Evolutionary conservation across 2,329 filamentous ascomycete species (phyloP).

Genomic region (Scedosporium boydii): DNA sequence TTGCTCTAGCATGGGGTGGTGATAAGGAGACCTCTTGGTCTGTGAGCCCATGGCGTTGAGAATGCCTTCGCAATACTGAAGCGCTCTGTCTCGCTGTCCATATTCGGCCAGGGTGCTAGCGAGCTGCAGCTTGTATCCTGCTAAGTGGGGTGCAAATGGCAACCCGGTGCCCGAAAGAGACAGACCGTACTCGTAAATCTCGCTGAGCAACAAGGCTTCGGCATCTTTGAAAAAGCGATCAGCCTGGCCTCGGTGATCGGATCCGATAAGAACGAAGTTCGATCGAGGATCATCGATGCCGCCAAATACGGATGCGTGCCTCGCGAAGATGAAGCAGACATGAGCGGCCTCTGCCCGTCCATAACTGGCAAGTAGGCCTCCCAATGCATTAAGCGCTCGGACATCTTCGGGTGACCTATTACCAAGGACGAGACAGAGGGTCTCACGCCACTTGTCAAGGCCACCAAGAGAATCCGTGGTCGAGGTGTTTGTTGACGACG

Average conservation of each 20-base stretch:
- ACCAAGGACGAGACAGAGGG: conserved; percentile 72
- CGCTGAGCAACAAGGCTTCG: conserved; percentile 85
- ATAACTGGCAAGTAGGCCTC: conserved; percentile 74
- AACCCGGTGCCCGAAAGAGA: conserved; percentile 55
- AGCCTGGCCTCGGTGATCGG: conserved; percentile 64
- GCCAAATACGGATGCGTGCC: conserved; percentile 60
- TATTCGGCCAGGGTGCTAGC: conserved; percentile 76
- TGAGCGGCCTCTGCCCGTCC: conserved; percentile 86
- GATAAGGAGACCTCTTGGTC: conserved; percentile 78
- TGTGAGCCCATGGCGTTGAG: conserved; percentile 65
- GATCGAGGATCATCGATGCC: conserved; percentile 73
- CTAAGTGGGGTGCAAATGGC: conserved; percentile 66
- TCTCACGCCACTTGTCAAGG: conserved; percentile 90
- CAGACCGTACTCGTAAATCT: conserved; percentile 86
- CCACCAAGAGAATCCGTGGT: conserved; percentile 71
- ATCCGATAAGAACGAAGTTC: conserved; percentile 75
- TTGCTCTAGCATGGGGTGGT: conserved; percentile 64
- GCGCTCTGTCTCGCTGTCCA: conserved; percentile 71
- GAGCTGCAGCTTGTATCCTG: conserved; percentile 85
- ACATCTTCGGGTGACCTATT: conserved; percentile 78
- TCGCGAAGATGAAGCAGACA: conserved; percentile 84
- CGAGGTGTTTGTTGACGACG: conserved; percentile 44
- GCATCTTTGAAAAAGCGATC: conserved; percentile 69
- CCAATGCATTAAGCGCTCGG: conserved; percentile 68
- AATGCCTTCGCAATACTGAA: conserved; percentile 87